Percentiles rank a stretch among this genome's conserved stretches.
Evolutionary conservation across 441 rosid species (phyloP).

Genomic region (Jatropha podagrica): DNA sequence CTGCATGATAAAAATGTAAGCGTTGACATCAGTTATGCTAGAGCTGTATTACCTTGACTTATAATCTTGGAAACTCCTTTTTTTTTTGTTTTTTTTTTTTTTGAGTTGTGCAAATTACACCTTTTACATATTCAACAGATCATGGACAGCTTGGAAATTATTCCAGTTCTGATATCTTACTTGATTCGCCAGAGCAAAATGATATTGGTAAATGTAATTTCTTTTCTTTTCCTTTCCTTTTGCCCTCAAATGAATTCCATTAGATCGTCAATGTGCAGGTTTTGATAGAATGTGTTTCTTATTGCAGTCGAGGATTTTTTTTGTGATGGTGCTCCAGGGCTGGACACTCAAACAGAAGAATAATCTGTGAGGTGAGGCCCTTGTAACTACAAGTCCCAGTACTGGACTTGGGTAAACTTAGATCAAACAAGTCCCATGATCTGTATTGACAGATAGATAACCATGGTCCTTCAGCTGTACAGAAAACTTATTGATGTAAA

Average conservation of each 20-base stretch:
- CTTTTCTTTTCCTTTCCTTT: not conserved
- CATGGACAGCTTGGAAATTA: constrained; percentile 10
- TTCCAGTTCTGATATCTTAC: constrained; percentile 6
- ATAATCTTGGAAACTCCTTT: not conserved
- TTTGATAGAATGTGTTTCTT: not conserved
- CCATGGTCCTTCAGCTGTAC: not conserved
- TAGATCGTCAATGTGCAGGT: not conserved
- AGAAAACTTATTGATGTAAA: not conserved
- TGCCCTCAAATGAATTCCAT: not conserved
- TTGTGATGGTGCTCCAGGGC: constrained; percentile 3
- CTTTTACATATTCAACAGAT: not conserved
- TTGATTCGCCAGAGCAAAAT: constrained; percentile 2
- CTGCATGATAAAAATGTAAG: not conserved
- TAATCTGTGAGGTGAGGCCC: not conserved
- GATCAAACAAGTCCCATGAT: not conserved
- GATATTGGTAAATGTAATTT: constrained; percentile 1
- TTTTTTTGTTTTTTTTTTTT: not conserved
- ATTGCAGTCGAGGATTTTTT: constrained; percentile 23
- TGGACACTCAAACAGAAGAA: constrained; percentile 1
- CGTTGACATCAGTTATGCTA: not conserved
- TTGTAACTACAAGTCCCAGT: not conserved
- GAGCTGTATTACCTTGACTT: not conserved
- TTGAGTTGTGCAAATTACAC: not conserved
- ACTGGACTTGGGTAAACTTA: not conserved
- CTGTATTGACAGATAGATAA: not conserved